Evolutionary conservation across 768 basidiomycete species (phyloP).

Genomic region (Kwoniella sp.): DNA sequence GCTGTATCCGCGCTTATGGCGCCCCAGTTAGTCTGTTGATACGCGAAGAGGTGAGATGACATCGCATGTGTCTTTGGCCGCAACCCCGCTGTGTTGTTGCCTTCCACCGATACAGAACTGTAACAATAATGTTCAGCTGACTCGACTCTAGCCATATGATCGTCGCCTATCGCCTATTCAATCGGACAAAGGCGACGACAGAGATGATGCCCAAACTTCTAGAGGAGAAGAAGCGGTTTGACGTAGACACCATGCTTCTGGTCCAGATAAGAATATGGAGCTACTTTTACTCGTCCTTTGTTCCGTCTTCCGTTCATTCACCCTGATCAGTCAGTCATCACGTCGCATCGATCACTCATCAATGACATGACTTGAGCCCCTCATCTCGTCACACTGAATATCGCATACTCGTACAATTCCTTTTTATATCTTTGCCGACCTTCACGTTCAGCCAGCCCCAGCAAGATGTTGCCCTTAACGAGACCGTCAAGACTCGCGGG

Average conservation of each 20-base stretch:
- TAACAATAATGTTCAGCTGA: not conserved
- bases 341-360: not conserved
- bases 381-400: too few relatives aligned
- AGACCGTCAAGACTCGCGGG: not conserved
- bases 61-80: not conserved
- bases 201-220: too few relatives aligned
- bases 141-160: not conserved
- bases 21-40: too few relatives aligned
- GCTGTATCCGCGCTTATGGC: constrained; percentile 2
- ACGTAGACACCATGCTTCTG: too few relatives aligned
- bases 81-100: too few relatives aligned
- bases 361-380: not conserved
- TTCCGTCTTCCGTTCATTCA: not conserved
- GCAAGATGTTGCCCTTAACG: not conserved
- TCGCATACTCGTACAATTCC: too few relatives aligned
- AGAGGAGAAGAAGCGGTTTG: too few relatives aligned
- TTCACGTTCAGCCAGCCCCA: too few relatives aligned
- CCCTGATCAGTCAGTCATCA: not conserved
- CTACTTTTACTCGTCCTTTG: not conserved
- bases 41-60: not conserved
- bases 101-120: not conserved
- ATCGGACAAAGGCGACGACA: not conserved
- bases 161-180: not conserved
- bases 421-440: too few relatives aligned
- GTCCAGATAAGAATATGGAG: too few relatives aligned